A percentile compares a stretch with the other conserved stretches of the same genome.
These are phyloP conservation scores for Arthrobotrys sinensis DNA, from an alignment of 2,329 filamentous ascomycete genomes.

Conservation along the genomic window DNA sequence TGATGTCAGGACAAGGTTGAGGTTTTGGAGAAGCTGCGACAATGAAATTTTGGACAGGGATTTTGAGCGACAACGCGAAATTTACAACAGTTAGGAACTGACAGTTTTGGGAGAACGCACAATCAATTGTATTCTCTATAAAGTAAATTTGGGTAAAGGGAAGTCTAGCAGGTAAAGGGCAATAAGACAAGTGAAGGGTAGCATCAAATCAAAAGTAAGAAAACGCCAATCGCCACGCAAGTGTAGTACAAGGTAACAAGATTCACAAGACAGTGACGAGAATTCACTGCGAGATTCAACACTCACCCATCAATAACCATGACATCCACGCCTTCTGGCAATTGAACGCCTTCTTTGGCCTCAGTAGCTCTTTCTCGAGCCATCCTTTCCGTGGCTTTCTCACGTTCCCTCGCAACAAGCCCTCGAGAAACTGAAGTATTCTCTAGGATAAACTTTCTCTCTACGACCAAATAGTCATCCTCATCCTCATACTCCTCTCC, in stretches of 20 bases:
- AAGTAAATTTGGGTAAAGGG: neutral
- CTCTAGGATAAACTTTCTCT: constrained; percentile 51
- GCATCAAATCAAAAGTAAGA: neutral
- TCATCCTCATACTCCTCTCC: constrained; percentile 30
- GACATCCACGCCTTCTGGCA: constrained; percentile 5
- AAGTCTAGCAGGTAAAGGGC: neutral
- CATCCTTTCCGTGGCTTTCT: neutral
- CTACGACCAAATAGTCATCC: neutral
- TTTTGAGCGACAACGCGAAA: constrained; percentile 45
- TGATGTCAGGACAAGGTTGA: neutral
- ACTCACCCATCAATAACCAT: constrained; percentile 33
- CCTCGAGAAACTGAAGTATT: constrained; percentile 36
- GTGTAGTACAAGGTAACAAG: constrained; percentile 2
- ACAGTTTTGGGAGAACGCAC: neutral
- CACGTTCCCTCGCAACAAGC: constrained; percentile 19
- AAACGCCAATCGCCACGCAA: constrained; percentile 38
- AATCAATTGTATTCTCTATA: neutral
- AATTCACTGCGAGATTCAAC: neutral
- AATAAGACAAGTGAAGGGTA: neutral
- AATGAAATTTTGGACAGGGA: constrained; percentile 40
- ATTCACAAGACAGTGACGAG: neutral
- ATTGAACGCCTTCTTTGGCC: neutral
- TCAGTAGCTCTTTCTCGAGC: neutral
- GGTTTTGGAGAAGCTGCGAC: constrained; percentile 25
- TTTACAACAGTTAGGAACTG: constrained; percentile 28